Evolutionary conservation across 495 filamentous ascomycete genomes (phyloP).

Genomic region (Penicillium longicatenatum): DNA sequence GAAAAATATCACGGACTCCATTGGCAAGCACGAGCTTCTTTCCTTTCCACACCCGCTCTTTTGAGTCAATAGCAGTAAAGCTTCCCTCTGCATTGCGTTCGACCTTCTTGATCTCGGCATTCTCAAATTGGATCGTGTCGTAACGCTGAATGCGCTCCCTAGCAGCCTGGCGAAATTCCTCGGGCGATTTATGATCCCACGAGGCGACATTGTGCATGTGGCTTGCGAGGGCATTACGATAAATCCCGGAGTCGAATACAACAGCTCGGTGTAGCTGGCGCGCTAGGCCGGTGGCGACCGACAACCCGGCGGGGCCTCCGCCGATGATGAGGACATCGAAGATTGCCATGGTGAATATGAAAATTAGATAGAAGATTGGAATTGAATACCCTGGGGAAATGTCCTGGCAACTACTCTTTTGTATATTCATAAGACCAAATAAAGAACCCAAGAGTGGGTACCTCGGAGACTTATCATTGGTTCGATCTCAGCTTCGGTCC

Average conservation of each 20-base stretch:
- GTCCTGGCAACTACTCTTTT: too few species aligned
- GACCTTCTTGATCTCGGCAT: conserved; percentile 26
- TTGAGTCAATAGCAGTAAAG: conserved; percentile 43
- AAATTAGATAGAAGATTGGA: not conserved
- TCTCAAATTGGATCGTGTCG: conserved; percentile 37
- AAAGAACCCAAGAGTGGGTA: too few species aligned
- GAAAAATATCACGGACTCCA: conserved; percentile 41
- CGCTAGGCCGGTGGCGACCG: conserved; percentile 46
- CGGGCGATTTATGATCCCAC: conserved; percentile 50
- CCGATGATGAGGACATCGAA: conserved; percentile 59
- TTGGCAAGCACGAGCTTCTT: conserved; percentile 46
- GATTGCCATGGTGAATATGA: conserved; percentile 4
- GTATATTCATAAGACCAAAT: too few species aligned
- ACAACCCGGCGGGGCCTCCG: conserved; percentile 57
- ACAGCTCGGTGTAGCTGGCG: conserved; percentile 49
- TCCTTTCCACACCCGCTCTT: not conserved
- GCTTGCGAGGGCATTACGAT: conserved; percentile 46
- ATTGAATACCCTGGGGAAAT: too few species aligned
- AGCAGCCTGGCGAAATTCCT: conserved; percentile 39
- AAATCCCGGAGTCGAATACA: conserved; percentile 51
- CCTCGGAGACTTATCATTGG: too few species aligned
- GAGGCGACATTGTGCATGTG: conserved; percentile 56
- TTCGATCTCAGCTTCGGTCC: too few species aligned
- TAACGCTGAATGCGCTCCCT: conserved; percentile 46
- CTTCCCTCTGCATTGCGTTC: conserved; percentile 21